Base-by-base conservation (phyloP, 2,329 filamentous ascomycete genomes). In the Emergomyces africanus region DNA sequence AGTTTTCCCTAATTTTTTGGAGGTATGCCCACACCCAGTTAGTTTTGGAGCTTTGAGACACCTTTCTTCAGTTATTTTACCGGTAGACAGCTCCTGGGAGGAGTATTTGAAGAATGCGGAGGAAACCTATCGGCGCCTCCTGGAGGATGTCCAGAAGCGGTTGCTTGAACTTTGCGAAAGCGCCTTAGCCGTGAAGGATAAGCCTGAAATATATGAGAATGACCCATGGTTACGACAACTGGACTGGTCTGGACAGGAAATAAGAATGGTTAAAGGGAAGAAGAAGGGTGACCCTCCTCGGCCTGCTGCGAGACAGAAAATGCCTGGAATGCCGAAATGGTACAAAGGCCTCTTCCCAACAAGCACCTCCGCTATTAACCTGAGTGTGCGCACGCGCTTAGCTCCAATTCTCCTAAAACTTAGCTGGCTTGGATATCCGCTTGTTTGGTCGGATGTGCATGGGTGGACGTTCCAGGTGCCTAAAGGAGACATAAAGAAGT, bases 21-120 rank as follows among this genome's bases (percentile, higher is more conserved):
- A 90, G 50, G 89, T 88, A 30, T 99, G 94, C 69, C 94, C 94
- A 0, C 95, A 99, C 72, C 94, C 94, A 0, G 94, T 99, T 67
- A 97, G 91, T 74, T 99, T 99, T 68, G 92, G 90, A 2, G 94
- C 94, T 1, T 79, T 99, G 20, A 83, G 94, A 18, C 94, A 97
- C 70, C 80, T 99, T n/a, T 90, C 91, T 0, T 87, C 91, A 0
- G 90, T 96, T 63, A 96, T 97, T 54, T 77, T 99, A 8, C 94
- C 94, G 0, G 88, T 97, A 50, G 84, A 97, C 70, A 83, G 87
- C 66, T 85, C 87, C 0, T 99, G 95, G 95, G 83, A 92, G 61
- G 77, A 83, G 1, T 99, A 99, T 69, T 79, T 97, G 50, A 76
- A 81, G 12, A 92, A 88, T 60, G 87, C 94, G 0, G 94, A 99